These are phyloP conservation scores for Penicillium sp. DNA, from an alignment of 2,329 filamentous ascomycete genomes.

Conservation along the genomic window DNA sequence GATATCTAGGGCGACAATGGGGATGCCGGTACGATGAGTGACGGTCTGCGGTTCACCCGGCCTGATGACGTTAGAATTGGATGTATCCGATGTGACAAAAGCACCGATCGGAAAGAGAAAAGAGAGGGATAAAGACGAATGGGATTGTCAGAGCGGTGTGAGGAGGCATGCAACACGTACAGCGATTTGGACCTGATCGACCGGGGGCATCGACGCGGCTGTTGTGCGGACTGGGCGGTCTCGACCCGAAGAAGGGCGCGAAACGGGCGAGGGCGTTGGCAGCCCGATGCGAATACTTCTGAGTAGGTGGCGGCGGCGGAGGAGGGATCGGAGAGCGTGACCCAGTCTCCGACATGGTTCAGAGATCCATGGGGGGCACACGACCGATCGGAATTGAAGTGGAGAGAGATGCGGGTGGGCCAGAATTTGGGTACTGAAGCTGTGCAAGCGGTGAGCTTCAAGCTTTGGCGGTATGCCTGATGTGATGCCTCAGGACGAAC, in stretches of 20 bases:
- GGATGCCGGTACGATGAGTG: conserved; percentile 59
- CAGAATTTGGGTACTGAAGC: conserved; percentile 3
- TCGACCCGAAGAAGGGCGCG: conserved; percentile 50
- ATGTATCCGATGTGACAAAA: conserved; percentile 7
- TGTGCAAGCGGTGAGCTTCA: conserved; percentile 8
- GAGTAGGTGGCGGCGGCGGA: conserved; percentile 34
- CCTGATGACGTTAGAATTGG: conserved; percentile 29
- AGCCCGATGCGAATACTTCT: conserved; percentile 42
- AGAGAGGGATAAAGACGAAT: neutral
- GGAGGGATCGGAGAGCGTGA: conserved; percentile 31
- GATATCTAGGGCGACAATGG: conserved; percentile 59
- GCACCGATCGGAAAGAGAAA: conserved; percentile 8
- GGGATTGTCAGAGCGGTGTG: conserved; percentile 10
- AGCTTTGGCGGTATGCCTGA: conserved; percentile 2
- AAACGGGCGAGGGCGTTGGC: conserved; percentile 49
- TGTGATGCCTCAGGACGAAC: neutral
- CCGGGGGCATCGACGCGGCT: conserved; percentile 26
- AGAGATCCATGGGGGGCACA: conserved; percentile 25
- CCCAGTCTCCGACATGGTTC: conserved; percentile 27
- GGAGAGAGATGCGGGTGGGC: conserved; percentile 3
- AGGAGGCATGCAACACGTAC: conserved; percentile 28
- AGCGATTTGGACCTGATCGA: conserved; percentile 37
- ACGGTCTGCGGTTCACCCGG: conserved; percentile 51
- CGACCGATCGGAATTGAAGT: conserved; percentile 21
- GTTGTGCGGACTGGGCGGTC: conserved; percentile 50